phyloP scores from a whole-genome alignment of 495 filamentous ascomycete genomes.

The Daldinia caldariorum region DNA sequence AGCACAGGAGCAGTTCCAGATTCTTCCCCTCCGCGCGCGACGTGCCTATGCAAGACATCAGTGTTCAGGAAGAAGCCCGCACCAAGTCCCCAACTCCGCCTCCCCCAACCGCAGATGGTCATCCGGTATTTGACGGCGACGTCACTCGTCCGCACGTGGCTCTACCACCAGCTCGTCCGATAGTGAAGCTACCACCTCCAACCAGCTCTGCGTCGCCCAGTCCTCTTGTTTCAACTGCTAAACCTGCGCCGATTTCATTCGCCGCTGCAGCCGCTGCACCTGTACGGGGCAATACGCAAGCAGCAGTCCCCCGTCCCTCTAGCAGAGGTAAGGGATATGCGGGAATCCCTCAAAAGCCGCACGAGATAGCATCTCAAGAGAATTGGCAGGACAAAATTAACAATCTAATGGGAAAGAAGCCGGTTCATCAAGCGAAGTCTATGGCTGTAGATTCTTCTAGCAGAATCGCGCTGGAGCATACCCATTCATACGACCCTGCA shows the following conservation, averaged over 20 bases:
- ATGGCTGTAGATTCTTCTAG: conserved; percentile 67
- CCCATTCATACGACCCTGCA: conserved; percentile 58
- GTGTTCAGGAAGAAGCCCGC: conserved; percentile 35
- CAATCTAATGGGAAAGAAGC: conserved; percentile 72
- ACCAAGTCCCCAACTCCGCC: conserved; percentile 72
- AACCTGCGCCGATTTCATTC: conserved; percentile 61
- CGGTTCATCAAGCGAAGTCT: conserved; percentile 62
- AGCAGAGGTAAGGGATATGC: conserved; percentile 40
- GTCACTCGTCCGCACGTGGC: conserved; percentile 71
- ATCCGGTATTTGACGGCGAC: conserved; percentile 77
- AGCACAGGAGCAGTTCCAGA: conserved; percentile 62
- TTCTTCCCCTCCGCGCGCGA: conserved; percentile 69
- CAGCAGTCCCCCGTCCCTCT: conserved; percentile 29
- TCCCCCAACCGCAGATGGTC: conserved; percentile 74
- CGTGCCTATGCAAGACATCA: conserved; percentile 7
- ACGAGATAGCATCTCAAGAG: conserved; percentile 46
- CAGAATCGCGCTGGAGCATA: conserved; percentile 68
- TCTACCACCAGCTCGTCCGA: conserved; percentile 71
- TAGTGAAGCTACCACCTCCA: conserved; percentile 75
- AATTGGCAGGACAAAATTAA: conserved; percentile 82
- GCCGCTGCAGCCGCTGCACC: conserved; percentile 54
- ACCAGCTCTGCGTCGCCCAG: conserved; percentile 46
- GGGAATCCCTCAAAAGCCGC: conserved; percentile 41
- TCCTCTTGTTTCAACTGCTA: conserved; percentile 51
- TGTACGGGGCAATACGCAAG: conserved; percentile 12